These are phyloP conservation scores for Stemphylium lycopersici DNA, from an alignment of 2,329 filamentous ascomycete species.

Conservation along the genomic window DNA sequence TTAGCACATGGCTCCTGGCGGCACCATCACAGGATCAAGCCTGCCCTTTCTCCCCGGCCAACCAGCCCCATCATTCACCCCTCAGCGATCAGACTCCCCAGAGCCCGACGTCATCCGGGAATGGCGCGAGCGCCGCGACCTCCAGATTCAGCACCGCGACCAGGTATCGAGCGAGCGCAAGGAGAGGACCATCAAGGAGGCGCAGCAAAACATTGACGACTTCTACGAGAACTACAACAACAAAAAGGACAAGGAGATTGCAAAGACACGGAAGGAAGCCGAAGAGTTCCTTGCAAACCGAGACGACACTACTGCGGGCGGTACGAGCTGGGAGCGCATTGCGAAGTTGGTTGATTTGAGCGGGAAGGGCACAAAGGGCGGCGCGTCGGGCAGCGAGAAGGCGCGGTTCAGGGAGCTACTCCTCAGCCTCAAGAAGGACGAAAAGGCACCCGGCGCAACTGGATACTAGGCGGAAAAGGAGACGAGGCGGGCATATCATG, in stretches of 20 bases:
- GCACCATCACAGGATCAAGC: slow-evolving; percentile 76
- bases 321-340: slow-evolving; percentile 98
- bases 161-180: slow-evolving; percentile 84
- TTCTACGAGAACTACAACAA: slow-evolving; percentile 99
- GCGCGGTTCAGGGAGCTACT: slow-evolving; percentile 93
- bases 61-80: slow-evolving; percentile 46
- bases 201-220: slow-evolving; percentile 93
- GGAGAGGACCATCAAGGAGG: slow-evolving; percentile 83
- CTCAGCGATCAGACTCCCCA: slow-evolving; percentile 71
- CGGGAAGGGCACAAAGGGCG: slow-evolving; percentile 87
- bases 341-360: slow-evolving; percentile 97
- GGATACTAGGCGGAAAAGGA: slow-evolving; percentile 41
- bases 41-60: slow-evolving; percentile 60
- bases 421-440: slow-evolving; percentile 86
- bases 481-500: slow-evolving; percentile 10
- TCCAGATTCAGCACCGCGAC: slow-evolving; percentile 80
- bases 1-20: slow-evolving; percentile 74
- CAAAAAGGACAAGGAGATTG: slow-evolving; percentile 92
- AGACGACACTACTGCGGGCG: slow-evolving; percentile 91
- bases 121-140: slow-evolving; percentile 91
- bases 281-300: slow-evolving; percentile 88
- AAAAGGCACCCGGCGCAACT: slow-evolving; percentile 73
- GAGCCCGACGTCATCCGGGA: slow-evolving; percentile 86
- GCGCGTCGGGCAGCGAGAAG: slow-evolving; percentile 89
- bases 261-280: slow-evolving; percentile 87